phyloP scores from a whole-genome alignment of 352 stramenopile species.

The Phytophthora palmivora region DNA sequence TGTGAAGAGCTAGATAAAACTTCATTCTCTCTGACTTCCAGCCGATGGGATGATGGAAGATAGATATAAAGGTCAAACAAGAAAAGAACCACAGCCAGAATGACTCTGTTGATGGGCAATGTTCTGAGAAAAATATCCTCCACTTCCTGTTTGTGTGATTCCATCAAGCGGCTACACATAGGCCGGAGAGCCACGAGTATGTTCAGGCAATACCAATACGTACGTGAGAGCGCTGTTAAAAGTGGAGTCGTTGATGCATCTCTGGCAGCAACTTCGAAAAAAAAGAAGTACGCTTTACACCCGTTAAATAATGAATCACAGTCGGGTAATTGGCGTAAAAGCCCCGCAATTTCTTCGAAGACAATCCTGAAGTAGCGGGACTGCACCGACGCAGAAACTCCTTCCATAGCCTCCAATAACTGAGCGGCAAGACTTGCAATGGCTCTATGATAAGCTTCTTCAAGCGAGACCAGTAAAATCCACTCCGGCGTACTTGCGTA shows the following conservation, averaged over 20 bases:
- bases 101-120: conserved; percentile 48
- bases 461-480: conserved; percentile 37
- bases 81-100: conserved; percentile 66
- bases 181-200: conserved; percentile 46
- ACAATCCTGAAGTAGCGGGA: conserved; percentile 19
- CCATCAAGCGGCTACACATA: conserved; percentile 1
- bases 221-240: conserved; percentile 56
- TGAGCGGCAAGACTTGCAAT: conserved; percentile 36
- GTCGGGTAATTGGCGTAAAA: conserved; percentile 67
- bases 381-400: conserved; percentile 11
- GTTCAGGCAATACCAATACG: conserved; percentile 70
- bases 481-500: conserved; percentile 34
- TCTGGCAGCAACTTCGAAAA: conserved; percentile 66
- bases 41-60: conserved; percentile 65
- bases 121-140: conserved; percentile 16
- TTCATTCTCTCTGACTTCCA: conserved; percentile 13
- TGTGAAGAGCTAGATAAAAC: neutral
- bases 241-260: conserved; percentile 60
- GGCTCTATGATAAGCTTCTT: conserved; percentile 40
- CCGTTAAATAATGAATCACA: conserved; percentile 60
- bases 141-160: conserved; percentile 15
- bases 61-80: conserved; percentile 79
- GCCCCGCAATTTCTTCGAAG: conserved; percentile 38
- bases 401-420: conserved; percentile 24
- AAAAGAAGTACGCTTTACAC: conserved; percentile 71